Base-by-base conservation (phyloP, 2,329 filamentous ascomycete genomes). In the Colletotrichum destructivum region DNA sequence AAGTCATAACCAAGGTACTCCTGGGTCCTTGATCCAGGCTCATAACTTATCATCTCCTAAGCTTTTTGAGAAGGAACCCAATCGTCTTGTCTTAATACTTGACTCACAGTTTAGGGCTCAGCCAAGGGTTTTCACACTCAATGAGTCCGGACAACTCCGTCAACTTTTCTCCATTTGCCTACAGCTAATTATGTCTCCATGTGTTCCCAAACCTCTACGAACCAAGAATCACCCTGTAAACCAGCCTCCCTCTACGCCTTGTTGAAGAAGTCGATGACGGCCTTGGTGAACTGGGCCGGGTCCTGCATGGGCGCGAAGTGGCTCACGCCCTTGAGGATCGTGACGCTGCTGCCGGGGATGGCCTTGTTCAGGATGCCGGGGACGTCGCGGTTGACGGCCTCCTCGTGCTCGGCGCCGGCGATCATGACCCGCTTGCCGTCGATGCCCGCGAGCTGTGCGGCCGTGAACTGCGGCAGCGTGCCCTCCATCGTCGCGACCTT, bases 261-360 rank as follows among this genome's bases (percentile, higher is more conserved):
- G 63, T 71, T 68, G 63, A 81, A 75, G 49, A 80, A 82, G 31
- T 75, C 69, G 71, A 77, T 72, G 7, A 82, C 75, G 23, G 79
- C 79, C 15, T 73, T 68, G 2, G 80, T 76, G 61, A 82, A 82
- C 71, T 80, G 77, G 2, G 74, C 75, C 3, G 83, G 81, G 73
- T 84, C 79, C 73, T 85, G 83, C 18, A 84, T 44, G 1, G 83
- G 83, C 46, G 82, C 83, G 74, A 85, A 85, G 71, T 85, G 83
- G 71, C 83, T 84, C 7, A 84, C 83, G 1, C 77, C 79, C 2
- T 70, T 77, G 71, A 85, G 72, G 9, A 80, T 82, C 47, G 78
- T 75, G 55, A 82, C 66, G 63, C 76, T 75, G 68, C 83, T 85
- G 3, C 80, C 80, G n/a, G 75, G 73, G 59, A 84, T 83, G 42